phyloP scores from a whole-genome alignment of 495 filamentous ascomycete species.

The Aspergillus heteromorphus region DNA sequence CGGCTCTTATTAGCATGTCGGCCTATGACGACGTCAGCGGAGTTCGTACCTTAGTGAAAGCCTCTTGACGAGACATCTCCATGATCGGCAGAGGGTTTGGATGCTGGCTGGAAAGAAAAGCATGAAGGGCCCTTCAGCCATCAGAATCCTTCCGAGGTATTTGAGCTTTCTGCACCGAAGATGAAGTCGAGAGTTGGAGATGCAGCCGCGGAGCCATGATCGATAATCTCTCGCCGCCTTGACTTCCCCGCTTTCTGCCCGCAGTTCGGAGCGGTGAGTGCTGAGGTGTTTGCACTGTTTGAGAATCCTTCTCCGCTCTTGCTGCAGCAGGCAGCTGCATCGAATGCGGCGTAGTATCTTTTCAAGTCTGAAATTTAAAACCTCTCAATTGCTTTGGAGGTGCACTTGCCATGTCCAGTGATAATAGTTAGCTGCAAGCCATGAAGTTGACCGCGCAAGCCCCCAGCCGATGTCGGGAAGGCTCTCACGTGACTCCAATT shows the following conservation, averaged over 20 bases:
- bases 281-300: background rate
- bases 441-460: no score
- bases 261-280: slow-evolving; percentile 17
- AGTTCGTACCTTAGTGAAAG: slow-evolving; percentile 34
- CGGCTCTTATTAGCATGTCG: slow-evolving; percentile 10
- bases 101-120: background rate
- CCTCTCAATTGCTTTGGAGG: no score
- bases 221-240: slow-evolving; percentile 10
- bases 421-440: no score
- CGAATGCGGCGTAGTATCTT: background rate
- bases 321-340: background rate
- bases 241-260: slow-evolving; percentile 21
- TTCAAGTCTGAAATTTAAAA: background rate
- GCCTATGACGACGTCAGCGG: background rate
- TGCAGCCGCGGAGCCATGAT: background rate
- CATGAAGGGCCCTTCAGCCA: background rate
- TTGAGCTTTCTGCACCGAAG: background rate
- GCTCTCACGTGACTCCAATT: slow-evolving; percentile 26
- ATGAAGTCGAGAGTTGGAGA: background rate
- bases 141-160: background rate
- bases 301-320: background rate
- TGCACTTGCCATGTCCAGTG: no score
- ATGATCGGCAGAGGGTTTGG: slow-evolving; percentile 15
- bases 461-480: no score
- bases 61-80: slow-evolving; percentile 36